Percentiles rank a stretch among this genome's conserved stretches.
phyloP scores from a whole-genome alignment of 1,284 basidiomycete species.

The Thecaphora thlaspeos region DNA sequence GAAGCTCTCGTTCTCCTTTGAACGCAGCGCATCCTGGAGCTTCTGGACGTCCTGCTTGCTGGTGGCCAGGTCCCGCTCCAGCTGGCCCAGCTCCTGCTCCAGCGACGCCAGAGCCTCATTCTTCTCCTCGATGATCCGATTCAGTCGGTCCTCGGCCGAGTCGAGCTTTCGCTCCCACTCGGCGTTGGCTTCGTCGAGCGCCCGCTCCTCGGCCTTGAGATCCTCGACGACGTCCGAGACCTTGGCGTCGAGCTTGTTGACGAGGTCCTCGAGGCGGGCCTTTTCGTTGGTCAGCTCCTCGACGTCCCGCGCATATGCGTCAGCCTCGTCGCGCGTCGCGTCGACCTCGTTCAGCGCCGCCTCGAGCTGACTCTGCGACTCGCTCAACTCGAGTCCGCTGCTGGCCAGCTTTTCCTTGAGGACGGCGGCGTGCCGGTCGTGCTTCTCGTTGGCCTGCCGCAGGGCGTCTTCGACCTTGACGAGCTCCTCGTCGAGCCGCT shows the following conservation, averaged over 20 bases:
- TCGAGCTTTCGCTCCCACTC: conserved; percentile 59
- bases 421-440: conserved; percentile 37
- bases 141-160: conserved; percentile 39
- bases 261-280: conserved; percentile 34
- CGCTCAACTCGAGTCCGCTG: conserved; percentile 17
- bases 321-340: conserved; percentile 33
- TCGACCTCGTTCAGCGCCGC: conserved; percentile 37
- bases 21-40: conserved; percentile 72
- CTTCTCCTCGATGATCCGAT: conserved; percentile 45
- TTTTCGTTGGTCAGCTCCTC: conserved; percentile 31
- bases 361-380: conserved; percentile 25
- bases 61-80: conserved; percentile 34
- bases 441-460: conserved; percentile 60
- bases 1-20: conserved; percentile 63
- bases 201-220: conserved; percentile 59
- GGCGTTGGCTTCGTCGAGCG: conserved; percentile 56
- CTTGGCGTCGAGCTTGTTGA: conserved; percentile 50
- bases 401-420: conserved; percentile 35
- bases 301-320: conserved; percentile 28
- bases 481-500: conserved; percentile 59
- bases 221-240: conserved; percentile 58
- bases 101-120: conserved; percentile 40
- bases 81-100: conserved; percentile 42
- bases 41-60: conserved; percentile 39
- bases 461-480: conserved; percentile 72